Base-by-base conservation (phyloP, 2,329 filamentous ascomycete genomes). In the Helminthosporium solani region DNA sequence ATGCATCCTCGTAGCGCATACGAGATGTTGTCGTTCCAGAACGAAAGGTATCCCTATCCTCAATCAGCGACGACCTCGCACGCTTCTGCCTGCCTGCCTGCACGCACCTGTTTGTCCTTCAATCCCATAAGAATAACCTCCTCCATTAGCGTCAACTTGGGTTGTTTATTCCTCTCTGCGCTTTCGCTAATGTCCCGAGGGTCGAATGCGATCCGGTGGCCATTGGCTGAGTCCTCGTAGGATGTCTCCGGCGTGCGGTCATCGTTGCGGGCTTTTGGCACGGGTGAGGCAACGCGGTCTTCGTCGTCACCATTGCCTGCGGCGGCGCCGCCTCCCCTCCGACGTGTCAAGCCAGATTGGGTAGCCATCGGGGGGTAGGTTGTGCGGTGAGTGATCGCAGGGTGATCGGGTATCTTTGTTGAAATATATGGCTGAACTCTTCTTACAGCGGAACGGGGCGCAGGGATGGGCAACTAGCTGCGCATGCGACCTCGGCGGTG, bases 1-100 rank as follows among this genome's bases (percentile, higher is more conserved):
- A 99, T 99, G 75, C 94, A 99, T 68, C 94, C 94, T 70, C 94
- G 86, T 53, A 99, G 81, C 56, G 94, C 94, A 72, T 99, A 99
- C 50, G 91, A 96, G 67, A 99, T 99, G 76, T 99, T 99, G 75
- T 99, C 94, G 75, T 99, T 99, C 94, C 94, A 99, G 75, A 99
- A 99, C 23, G 92, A 97, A 54, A 99, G 84, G 70, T 99, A 97
- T 57, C 94, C 94, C 90, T 96, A 52, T 47, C 19, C 30, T 37
- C 33, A 16, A 41, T 49, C 46, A 49, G 46, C 37, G 25, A 11
- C 21, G 23, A 15, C 23, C 20, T 25, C 21, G 42, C 45, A 34
- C 25, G 31, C 28, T 41, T 23, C 43, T 40, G 44, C 38, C 39
- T 43, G 37, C 35, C 41, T 49, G 45, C 41, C 39, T 33, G 38